Evolutionary conservation across 345 rosid genomes (phyloP), one percentile per base, ranked within the genome.

Genomic region (Hibiscus trionum): DNA sequence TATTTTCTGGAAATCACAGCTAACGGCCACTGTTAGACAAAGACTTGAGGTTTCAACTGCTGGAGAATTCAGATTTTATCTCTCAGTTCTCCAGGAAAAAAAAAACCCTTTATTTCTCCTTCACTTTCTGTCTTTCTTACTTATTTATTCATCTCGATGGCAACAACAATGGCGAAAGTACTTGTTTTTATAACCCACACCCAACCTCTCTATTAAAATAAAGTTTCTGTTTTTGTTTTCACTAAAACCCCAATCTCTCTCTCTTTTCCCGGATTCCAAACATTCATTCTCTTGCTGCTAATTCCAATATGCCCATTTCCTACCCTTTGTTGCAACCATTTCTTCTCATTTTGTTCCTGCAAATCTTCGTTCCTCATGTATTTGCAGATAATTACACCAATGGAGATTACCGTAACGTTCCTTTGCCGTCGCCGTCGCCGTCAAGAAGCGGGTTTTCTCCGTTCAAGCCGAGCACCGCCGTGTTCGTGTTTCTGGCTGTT

Each of bases 391-490:
- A 64, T 39, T 35, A 39, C 53, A 65, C 4, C 50, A 11, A 7
- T 33, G 9, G 2, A 24, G 33, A 11, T 37, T 11, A 21, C 15
- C 2, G 21, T 42, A 42, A 5, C 7, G 44, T 7, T 42, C 56
- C 55, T 2, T 66, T 7, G 3, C 69, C 29, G 19, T 42, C 52
- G 7, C n/a, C 69, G 44, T 64, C 31, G 2, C 24, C 15, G 6
- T 4, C 37, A 7, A 44, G 1, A 11, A 53, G 35, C 24, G 49
- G 8, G 26, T 61, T 90, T 21, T 19, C 66, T 10, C 73, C 93
- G 0, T 81, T 91, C 75, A 84, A 80, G 66, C 96, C 97, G 0
- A 86, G 85, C 80, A 78, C 88, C 55, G 89, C 88, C 6, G 85
- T 90, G 8, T 44, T 86, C 0, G 77, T 88, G 6, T 49, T 86